These are phyloP conservation scores for Niveomyces coronatus DNA, from an alignment of 2,329 filamentous ascomycete genomes.

Conservation along the genomic window DNA sequence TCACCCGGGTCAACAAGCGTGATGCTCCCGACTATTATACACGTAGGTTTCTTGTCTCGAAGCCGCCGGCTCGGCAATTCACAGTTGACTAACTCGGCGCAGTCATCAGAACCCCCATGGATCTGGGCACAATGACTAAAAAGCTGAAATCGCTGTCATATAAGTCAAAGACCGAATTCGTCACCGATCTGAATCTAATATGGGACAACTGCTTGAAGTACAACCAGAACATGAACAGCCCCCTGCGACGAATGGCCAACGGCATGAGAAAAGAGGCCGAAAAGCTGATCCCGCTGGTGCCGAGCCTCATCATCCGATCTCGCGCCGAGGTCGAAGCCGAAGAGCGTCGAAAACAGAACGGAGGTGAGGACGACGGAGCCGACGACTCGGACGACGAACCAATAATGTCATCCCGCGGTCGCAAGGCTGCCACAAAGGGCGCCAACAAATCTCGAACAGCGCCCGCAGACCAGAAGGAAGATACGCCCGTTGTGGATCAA, in stretches of 20 bases:
- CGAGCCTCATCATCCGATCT: slow-evolving; percentile 81
- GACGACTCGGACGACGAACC: slow-evolving; percentile 96
- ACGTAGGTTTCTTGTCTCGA: slow-evolving; percentile 44
- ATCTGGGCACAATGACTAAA: slow-evolving; percentile 95
- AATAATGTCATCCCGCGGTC: slow-evolving; percentile 93
- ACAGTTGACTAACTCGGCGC: slow-evolving; percentile 17
- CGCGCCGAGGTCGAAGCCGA: slow-evolving; percentile 91
- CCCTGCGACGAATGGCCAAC: slow-evolving; percentile 82
- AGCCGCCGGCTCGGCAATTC: slow-evolving; percentile 16
- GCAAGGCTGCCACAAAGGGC: slow-evolving; percentile 70
- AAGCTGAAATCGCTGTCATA: slow-evolving; percentile 75
- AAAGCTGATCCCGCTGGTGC: slow-evolving; percentile 89
- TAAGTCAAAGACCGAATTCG: slow-evolving; percentile 89
- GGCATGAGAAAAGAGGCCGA: slow-evolving; percentile 97
- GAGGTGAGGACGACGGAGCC: slow-evolving; percentile 68
- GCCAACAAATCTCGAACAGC: slow-evolving; percentile 70
- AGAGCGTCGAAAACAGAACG: slow-evolving; percentile 74
- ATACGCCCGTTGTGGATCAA: slow-evolving; percentile 64
- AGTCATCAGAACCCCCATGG: slow-evolving; percentile 97
- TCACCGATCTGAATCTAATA: slow-evolving; percentile 85
- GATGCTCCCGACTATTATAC: slow-evolving; percentile 94
- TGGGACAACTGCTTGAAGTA: slow-evolving; percentile 97
- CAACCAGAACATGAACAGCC: slow-evolving; percentile 82
- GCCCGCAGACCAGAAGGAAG: slow-evolving; percentile 62
- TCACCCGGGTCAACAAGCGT: slow-evolving; percentile 90